phyloP scores from a whole-genome alignment of 495 filamentous ascomycete genomes.

The Penicillium dipodomyicola region DNA sequence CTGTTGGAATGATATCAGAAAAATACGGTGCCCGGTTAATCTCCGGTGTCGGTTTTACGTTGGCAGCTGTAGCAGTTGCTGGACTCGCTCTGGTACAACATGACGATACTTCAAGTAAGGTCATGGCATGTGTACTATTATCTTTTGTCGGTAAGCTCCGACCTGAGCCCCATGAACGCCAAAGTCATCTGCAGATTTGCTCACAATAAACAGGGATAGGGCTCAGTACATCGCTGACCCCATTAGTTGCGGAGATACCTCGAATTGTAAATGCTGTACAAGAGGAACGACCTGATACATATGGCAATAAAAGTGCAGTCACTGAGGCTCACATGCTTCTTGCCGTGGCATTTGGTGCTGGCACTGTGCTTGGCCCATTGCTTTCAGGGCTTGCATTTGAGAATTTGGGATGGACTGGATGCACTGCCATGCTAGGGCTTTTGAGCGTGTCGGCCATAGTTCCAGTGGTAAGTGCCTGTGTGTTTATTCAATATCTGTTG shows the following conservation, averaged over 20 bases:
- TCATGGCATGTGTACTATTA: neutral
- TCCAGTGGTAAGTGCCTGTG: neutral
- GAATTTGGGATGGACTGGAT: constrained; percentile 4
- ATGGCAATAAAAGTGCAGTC: constrained; percentile 2
- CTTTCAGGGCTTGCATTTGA: neutral
- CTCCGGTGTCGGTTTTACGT: neutral
- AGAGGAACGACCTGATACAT: constrained; percentile 6
- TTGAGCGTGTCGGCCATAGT: constrained; percentile 4
- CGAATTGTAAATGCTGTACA: constrained; percentile 2
- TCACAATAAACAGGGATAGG: constrained; percentile 1
- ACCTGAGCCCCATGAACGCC: neutral
- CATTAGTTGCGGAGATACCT: constrained; percentile 7
- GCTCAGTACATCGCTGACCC: constrained; percentile 6
- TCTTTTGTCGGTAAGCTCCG: constrained; percentile 2
- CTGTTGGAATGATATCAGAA: constrained; percentile 8
- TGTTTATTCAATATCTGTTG: neutral
- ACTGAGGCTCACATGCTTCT: constrained; percentile 12
- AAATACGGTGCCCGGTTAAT: neutral
- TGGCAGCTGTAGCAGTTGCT: neutral
- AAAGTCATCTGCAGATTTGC: no score
- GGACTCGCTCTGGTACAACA: constrained; percentile 1
- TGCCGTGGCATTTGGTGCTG: constrained; percentile 5
- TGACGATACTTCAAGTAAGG: neutral
- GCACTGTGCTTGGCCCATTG: constrained; percentile 5
- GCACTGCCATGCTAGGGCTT: constrained; percentile 1